phyloP scores from a whole-genome alignment of 1,284 basidiomycete genomes.

The Schizopora paradoxa region DNA sequence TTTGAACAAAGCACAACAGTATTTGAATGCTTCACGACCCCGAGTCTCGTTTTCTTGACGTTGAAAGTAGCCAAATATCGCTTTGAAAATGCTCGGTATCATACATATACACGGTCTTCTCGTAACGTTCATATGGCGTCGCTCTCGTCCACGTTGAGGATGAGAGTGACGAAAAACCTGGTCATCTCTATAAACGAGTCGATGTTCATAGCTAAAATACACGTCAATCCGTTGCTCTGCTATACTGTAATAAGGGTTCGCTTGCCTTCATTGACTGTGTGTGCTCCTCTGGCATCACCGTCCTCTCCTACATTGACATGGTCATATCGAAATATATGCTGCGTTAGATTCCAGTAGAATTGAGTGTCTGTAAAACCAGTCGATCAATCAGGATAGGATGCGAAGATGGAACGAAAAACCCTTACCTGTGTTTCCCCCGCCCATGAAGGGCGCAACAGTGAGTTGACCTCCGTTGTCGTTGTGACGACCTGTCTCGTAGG shows the following conservation, averaged over 20 bases:
- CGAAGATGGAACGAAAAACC: not conserved
- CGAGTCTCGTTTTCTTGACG: no score
- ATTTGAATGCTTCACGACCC: no score
- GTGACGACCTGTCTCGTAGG: constrained; percentile 25
- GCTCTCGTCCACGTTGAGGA: constrained; percentile 40
- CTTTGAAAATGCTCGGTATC: no score
- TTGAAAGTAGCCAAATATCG: no score
- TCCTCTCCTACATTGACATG: constrained; percentile 26
- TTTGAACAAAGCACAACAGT: no score
- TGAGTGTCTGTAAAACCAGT: constrained; percentile 38
- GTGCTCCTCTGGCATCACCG: constrained; percentile 42
- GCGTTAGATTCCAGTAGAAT: constrained; percentile 45
- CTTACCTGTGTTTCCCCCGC: constrained; percentile 31
- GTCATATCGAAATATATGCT: constrained; percentile 50
- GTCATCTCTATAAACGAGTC: constrained; percentile 42
- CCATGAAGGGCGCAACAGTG: constrained; percentile 33
- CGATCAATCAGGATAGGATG: not conserved
- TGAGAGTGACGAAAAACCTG: constrained; percentile 41
- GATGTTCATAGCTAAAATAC: constrained; percentile 29
- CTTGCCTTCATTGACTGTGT: constrained; percentile 61
- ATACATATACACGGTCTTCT: no score
- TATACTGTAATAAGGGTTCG: constrained; percentile 16
- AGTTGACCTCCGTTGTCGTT: constrained; percentile 25
- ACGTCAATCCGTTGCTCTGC: not conserved
- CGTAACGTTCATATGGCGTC: no score